A percentile compares a stretch with the other conserved stretches of the same genome.
These are phyloP conservation scores for Leishmania guyanensis DNA, from an alignment of 208 protist species.

Conservation along the genomic window DNA sequence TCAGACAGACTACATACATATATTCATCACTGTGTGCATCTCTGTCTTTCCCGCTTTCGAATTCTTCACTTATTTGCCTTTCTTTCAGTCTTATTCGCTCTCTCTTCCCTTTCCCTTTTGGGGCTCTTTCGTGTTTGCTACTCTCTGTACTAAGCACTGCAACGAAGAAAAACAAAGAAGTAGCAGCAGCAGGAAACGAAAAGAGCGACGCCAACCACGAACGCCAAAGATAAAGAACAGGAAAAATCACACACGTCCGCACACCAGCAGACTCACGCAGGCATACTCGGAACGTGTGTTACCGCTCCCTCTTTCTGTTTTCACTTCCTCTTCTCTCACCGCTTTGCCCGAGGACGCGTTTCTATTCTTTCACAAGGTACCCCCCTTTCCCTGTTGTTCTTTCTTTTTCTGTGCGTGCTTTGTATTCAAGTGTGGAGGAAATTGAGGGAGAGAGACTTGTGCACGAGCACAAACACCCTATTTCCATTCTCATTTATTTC, in stretches of 20 bases:
- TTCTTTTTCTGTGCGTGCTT: not conserved
- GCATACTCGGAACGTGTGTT: not conserved
- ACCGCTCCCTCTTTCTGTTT: not conserved
- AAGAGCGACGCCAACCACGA: not conserved
- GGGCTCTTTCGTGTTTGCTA: not conserved
- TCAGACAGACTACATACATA: not conserved
- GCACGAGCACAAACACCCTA: not conserved
- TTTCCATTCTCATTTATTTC: not conserved
- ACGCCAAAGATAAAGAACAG: not conserved
- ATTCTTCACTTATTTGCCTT: not conserved
- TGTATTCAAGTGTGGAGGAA: not conserved
- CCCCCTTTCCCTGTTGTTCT: not conserved
- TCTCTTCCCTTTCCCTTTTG: not conserved
- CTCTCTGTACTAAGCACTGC: not conserved
- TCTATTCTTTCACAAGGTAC: not conserved
- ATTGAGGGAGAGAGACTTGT: not conserved
- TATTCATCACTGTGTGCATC: too few species aligned
- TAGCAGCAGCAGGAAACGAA: not conserved
- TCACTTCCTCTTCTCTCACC: not conserved
- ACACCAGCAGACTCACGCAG: not conserved
- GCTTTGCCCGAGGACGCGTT: not conserved
- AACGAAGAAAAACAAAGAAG: not conserved
- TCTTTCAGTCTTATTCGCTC: not conserved
- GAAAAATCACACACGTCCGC: not conserved
- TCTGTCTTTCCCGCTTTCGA: not conserved